Conservation (phyloP, 2,329 filamentous ascomycete genomes). For the Botryotinia globosa region DNA sequence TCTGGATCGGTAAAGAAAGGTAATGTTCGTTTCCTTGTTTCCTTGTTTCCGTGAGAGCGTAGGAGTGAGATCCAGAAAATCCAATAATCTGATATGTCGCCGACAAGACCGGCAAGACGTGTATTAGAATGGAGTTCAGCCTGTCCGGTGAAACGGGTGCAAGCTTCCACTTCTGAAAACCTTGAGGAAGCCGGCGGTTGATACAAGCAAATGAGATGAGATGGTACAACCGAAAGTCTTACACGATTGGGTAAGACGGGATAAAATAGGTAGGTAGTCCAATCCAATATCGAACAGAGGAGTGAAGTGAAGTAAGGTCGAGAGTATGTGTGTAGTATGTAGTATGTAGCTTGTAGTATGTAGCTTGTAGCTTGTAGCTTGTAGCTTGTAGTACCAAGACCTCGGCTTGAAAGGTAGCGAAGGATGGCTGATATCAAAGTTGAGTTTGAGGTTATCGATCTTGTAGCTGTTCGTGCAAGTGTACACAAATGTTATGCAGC, state of each 20-base stretch:
- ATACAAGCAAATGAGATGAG: constrained; percentile 13
- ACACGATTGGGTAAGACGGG: constrained; percentile 14
- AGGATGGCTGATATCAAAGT: not conserved
- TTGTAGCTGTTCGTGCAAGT: not conserved
- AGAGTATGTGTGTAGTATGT: not conserved
- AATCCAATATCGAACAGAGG: not conserved
- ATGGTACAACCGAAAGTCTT: constrained; percentile 10
- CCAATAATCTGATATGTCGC: constrained; percentile 19
- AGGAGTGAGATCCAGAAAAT: not conserved
- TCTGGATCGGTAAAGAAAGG: not conserved
- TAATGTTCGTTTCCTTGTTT: not conserved
- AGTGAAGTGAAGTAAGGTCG: not conserved
- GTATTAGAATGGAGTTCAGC: constrained; percentile 8
- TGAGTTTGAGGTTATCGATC: not conserved
- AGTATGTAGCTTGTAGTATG: not conserved
- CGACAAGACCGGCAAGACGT: constrained; percentile 14
- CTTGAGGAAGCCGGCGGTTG: constrained; percentile 1
- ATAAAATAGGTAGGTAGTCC: not conserved
- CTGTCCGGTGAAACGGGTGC: constrained; percentile 19
- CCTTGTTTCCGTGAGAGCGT: not conserved
- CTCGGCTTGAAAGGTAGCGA: not conserved
- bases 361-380: not conserved
- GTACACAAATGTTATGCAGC: constrained; percentile 10
- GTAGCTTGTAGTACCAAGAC: not conserved
- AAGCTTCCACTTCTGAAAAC: constrained; percentile 11